Percentiles rank a stretch among this genome's conserved stretches.
These are phyloP conservation scores for Sarocladium brachiariae DNA, from an alignment of 2,329 filamentous ascomycete species.

Conservation along the genomic window DNA sequence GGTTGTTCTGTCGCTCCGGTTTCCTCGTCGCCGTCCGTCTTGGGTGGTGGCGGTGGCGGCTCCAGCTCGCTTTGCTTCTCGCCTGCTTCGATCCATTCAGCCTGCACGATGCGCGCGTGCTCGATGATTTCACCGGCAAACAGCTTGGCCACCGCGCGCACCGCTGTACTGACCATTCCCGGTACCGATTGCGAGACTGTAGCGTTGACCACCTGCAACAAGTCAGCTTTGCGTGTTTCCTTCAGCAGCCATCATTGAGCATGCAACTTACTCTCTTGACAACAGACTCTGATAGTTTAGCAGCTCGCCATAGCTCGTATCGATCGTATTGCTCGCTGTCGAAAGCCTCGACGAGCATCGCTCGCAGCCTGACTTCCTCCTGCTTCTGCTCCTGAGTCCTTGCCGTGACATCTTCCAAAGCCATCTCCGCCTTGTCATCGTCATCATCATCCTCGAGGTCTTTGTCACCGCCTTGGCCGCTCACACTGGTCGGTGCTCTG, in stretches of 20 bases:
- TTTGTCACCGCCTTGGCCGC: conserved; percentile 37
- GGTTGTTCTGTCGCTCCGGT: conserved; percentile 4
- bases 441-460: conserved; percentile 50
- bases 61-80: conserved; percentile 50
- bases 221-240: neutral
- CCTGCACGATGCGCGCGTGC: conserved; percentile 61
- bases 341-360: conserved; percentile 59
- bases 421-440: conserved; percentile 48
- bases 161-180: conserved; percentile 65
- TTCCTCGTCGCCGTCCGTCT: conserved; percentile 17
- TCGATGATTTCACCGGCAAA: conserved; percentile 74
- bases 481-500: conserved; percentile 34
- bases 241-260: neutral
- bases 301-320: conserved; percentile 64
- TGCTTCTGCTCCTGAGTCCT: conserved; percentile 62
- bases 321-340: conserved; percentile 60
- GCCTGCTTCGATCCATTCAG: conserved; percentile 59
- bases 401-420: conserved; percentile 51
- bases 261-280: conserved; percentile 53
- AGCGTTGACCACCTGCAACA: conserved; percentile 61
- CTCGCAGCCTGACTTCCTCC: conserved; percentile 49
- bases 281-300: conserved; percentile 60
- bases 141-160: conserved; percentile 68
- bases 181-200: conserved; percentile 75
- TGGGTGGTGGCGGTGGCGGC: conserved; percentile 22